These are phyloP conservation scores for Linum usitatissimum DNA, from an alignment of 345 rosid species.

Conservation along the genomic window DNA sequence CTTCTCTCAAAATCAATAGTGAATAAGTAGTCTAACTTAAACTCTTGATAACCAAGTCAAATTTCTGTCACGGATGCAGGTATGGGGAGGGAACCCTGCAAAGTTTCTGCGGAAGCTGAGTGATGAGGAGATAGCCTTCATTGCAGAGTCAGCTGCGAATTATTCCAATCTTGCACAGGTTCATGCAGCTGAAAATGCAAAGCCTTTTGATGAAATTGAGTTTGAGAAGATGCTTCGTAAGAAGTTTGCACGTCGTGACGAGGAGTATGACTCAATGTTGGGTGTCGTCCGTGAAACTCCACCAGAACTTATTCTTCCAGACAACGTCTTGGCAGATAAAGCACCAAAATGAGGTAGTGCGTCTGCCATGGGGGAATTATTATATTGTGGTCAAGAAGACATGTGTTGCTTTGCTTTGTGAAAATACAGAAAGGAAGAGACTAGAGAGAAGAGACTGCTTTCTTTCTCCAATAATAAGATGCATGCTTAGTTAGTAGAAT, in stretches of 20 bases:
- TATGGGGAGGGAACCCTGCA: constrained; percentile 98
- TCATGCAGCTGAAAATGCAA: constrained; percentile 84
- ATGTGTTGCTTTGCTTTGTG: constrained; percentile 19
- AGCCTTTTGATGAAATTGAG: constrained; percentile 68
- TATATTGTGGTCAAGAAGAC: constrained; percentile 18
- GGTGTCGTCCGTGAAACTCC: constrained; percentile 77
- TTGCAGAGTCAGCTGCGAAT: constrained; percentile 66
- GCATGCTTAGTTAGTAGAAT: constrained; percentile 22
- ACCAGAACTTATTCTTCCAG: constrained; percentile 67
- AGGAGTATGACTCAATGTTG: constrained; percentile 80
- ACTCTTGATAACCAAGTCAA: neutral
- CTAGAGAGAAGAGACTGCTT: constrained; percentile 7
- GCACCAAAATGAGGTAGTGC: constrained; percentile 39
- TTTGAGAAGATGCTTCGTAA: constrained; percentile 86
- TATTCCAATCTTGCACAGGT: constrained; percentile 81
- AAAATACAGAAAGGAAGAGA: constrained; percentile 28
- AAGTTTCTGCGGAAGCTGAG: constrained; percentile 80
- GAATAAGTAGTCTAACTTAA: neutral
- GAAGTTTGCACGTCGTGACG: constrained; percentile 58
- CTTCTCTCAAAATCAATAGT: neutral
- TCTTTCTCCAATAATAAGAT: constrained; percentile 33
- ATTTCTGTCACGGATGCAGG: constrained; percentile 26
- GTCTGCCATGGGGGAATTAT: constrained; percentile 6
- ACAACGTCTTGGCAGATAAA: constrained; percentile 40
- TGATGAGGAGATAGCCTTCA: constrained; percentile 57